Evolutionary conservation across 257 asterid genomes (phyloP).

Genomic region (Capsicum chinense): DNA sequence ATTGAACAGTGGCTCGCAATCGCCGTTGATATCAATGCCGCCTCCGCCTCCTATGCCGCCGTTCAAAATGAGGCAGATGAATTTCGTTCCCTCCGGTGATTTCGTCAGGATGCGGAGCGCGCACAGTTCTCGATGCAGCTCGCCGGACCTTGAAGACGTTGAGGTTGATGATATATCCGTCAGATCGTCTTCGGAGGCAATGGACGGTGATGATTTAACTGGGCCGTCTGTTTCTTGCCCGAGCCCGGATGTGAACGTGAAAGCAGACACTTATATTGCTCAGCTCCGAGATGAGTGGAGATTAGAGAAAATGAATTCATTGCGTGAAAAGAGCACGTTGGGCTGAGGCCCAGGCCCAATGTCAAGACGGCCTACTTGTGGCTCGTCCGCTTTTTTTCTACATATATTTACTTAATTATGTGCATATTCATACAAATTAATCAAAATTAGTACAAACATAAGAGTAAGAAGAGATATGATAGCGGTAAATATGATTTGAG

Average conservation of each 20-base stretch:
- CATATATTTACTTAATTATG: not conserved
- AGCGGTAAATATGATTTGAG: slow-evolving; percentile 17
- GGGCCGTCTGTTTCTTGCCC: slow-evolving; percentile 75
- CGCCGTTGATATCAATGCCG: slow-evolving; percentile 68
- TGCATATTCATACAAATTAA: slow-evolving; percentile 3
- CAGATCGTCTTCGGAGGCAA: slow-evolving; percentile 44
- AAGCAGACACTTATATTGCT: slow-evolving; percentile 81
- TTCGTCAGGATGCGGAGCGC: slow-evolving; percentile 62
- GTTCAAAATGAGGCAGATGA: slow-evolving; percentile 59
- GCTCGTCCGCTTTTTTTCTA: not conserved
- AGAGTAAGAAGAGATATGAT: not conserved
- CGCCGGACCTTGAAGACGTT: slow-evolving; percentile 72
- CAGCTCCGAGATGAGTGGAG: slow-evolving; percentile 79
- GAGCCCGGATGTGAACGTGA: slow-evolving; percentile 83
- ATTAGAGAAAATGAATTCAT: slow-evolving; percentile 70
- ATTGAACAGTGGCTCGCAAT: slow-evolving; percentile 56
- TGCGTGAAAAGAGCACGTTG: slow-evolving; percentile 45
- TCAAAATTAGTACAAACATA: not conserved
- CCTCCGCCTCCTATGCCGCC: slow-evolving; percentile 82
- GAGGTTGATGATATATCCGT: slow-evolving; percentile 48
- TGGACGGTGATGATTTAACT: slow-evolving; percentile 52
- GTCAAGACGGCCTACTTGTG: not conserved
- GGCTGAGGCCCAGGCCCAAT: slow-evolving; percentile 34
- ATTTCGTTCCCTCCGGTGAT: slow-evolving; percentile 63
- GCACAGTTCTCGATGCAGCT: slow-evolving; percentile 70